Evolutionary conservation across 31 red algal species (phyloP).

Genomic region (Bonnemaisonia californica): DNA sequence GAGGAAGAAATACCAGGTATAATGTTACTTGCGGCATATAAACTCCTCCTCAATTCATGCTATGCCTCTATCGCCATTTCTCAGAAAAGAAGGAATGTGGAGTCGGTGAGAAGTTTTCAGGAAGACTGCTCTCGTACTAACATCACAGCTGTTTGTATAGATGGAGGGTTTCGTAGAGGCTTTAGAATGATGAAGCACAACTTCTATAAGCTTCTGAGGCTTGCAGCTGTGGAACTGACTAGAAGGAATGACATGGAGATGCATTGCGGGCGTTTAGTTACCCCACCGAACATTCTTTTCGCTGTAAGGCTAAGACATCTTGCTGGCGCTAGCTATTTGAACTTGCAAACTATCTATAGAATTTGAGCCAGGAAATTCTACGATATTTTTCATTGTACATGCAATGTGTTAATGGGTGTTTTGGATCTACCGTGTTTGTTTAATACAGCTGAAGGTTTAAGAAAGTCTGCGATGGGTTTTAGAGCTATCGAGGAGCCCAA

Average conservation of each 20-base stretch:
- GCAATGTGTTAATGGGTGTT: neutral
- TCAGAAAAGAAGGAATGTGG: too few relatives aligned
- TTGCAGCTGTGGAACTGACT: neutral
- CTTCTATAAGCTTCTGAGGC: neutral
- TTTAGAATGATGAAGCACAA: too few relatives aligned
- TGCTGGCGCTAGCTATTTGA: neutral
- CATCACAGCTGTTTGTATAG: slow-evolving; percentile 17
- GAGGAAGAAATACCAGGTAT: too few relatives aligned
- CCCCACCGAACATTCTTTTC: neutral
- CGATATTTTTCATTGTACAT: neutral
- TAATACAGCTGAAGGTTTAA: neutral
- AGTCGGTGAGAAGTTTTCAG: too few relatives aligned
- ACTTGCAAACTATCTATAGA: neutral
- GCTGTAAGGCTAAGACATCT: neutral
- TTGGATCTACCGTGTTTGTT: neutral
- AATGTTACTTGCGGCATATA: too few relatives aligned
- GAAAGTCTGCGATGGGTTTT: neutral
- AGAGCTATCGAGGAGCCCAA: neutral
- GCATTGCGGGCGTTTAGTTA: neutral
- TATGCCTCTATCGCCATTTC: too few relatives aligned
- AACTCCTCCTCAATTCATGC: too few relatives aligned
- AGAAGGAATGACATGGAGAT: neutral
- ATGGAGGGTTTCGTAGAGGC: too few relatives aligned
- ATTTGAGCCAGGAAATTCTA: neutral
- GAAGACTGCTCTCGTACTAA: neutral